Evolutionary conservation across 305 asterid genomes (phyloP).

Genomic region (Caryopteris hybrid): DNA sequence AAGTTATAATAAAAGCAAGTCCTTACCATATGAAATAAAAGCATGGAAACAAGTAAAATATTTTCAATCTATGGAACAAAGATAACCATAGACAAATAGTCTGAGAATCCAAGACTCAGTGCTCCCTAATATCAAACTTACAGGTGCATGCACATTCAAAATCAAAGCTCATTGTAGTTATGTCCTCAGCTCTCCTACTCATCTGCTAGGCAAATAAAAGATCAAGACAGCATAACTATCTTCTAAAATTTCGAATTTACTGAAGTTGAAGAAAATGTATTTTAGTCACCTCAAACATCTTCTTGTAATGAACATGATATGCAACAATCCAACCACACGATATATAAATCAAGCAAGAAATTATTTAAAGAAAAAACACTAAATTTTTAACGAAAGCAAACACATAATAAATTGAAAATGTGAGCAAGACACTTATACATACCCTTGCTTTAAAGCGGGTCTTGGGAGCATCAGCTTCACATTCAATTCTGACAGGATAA

Average conservation of each 20-base stretch:
- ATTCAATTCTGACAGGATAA: constrained; percentile 77
- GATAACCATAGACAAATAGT: background rate
- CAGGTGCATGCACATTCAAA: background rate
- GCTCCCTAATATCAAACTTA: background rate
- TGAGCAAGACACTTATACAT: constrained; percentile 8
- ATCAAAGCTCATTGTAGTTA: background rate
- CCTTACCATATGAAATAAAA: background rate
- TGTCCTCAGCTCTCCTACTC: constrained; percentile 1
- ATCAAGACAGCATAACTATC: background rate
- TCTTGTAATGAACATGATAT: background rate
- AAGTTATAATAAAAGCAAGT: background rate
- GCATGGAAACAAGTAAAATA: constrained; percentile 2
- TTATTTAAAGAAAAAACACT: background rate
- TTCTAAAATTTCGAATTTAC: background rate
- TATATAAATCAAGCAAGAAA: too few relatives aligned
- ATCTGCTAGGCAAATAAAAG: background rate
- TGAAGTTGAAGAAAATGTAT: background rate
- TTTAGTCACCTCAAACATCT: background rate
- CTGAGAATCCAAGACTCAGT: background rate
- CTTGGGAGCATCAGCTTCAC: constrained; percentile 75
- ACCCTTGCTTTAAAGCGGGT: constrained; percentile 91
- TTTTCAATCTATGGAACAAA: background rate
- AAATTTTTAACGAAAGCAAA: background rate
- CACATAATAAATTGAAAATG: background rate
- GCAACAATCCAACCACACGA: background rate